Conservation (phyloP, 2,329 filamentous ascomycete species). For the Paecilomyces variotii region DNA sequence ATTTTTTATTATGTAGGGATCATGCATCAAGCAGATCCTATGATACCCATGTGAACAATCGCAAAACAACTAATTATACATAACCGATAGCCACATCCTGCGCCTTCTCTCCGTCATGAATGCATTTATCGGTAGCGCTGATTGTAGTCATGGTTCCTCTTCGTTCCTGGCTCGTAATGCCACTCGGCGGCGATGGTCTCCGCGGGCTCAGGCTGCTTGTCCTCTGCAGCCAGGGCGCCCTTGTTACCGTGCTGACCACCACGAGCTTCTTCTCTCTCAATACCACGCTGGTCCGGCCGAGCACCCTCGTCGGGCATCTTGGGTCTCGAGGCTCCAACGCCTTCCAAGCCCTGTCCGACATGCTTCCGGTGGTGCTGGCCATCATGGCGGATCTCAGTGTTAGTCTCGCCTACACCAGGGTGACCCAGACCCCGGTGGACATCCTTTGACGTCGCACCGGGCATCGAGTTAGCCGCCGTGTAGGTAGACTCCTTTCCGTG, state of each 20-base stretch:
- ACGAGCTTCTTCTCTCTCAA: slow-evolving; percentile 19
- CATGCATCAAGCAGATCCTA: neutral
- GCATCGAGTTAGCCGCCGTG: slow-evolving; percentile 40
- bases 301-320: slow-evolving; percentile 15
- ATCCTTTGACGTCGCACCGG: slow-evolving; percentile 45
- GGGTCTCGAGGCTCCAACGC: slow-evolving; percentile 30
- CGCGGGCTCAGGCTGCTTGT: slow-evolving; percentile 22
- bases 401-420: slow-evolving; percentile 43
- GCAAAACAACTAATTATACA: neutral
- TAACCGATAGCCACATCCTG: neutral
- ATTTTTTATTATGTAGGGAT: neutral
- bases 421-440: slow-evolving; percentile 48
- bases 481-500: slow-evolving; percentile 35
- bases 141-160: slow-evolving; percentile 6
- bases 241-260: slow-evolving; percentile 18
- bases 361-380: slow-evolving; percentile 36
- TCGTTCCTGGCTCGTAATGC: slow-evolving; percentile 20
- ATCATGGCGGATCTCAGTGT: slow-evolving; percentile 40
- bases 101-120: neutral
- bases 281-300: slow-evolving; percentile 18
- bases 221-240: slow-evolving; percentile 20
- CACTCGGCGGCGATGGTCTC: slow-evolving; percentile 15
- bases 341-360: slow-evolving; percentile 35
- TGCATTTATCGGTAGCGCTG: neutral
- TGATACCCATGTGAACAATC: neutral